Evolutionary conservation across 768 basidiomycete species (phyloP), one percentile per base, ranked within the genome.

Genomic region (Tephrocybe sp.): DNA sequence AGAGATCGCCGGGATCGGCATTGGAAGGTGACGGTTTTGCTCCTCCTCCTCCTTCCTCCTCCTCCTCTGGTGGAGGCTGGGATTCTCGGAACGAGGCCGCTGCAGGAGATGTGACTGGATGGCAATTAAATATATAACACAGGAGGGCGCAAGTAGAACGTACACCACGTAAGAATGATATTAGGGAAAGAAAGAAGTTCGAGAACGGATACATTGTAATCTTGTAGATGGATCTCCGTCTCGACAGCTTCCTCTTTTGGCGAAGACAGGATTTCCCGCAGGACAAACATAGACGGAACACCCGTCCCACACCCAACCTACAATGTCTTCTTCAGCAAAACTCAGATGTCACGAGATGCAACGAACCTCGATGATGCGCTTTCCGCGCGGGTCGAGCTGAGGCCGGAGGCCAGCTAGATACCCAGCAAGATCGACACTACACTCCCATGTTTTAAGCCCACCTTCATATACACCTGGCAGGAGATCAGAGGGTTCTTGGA

Each of bases 361-460:
- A 15, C 77, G 28, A 54, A 90, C 94, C 81, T 95, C 95, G 10
- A 95, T 62, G 9, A 90, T 68, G 14, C 76, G 75, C 59, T 77
- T 80, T 0, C 86, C 88, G 26, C 58, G 48, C 38, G 70, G 61
- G 30, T 61, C 41, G 3, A 46, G 45, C 4, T 51, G 45, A 24
- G 58, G 58, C 17, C 62, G 60, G 39, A 74, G 54, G 18, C 67
- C 59, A 48, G 76, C 71, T 11, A 90, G 71, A 58, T 85, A 87
- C 28, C 81, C 75, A 0, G 89, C 90, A 2, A 98, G 74, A 66
- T 98, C 96, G 12, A 94, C 68, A 42, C 90, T 89, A 58, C 93
- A 96, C 66, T 99, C 96, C 96, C 96, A 99, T 1, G 94, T 98
- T 69, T 98, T 98, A 45, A 98, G 66, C 4, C 96, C 96, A 18